Evolutionary conservation across 352 stramenopile genomes (phyloP), one percentile per base, ranked within the genome.

Genomic region (Phytophthora europaea): DNA sequence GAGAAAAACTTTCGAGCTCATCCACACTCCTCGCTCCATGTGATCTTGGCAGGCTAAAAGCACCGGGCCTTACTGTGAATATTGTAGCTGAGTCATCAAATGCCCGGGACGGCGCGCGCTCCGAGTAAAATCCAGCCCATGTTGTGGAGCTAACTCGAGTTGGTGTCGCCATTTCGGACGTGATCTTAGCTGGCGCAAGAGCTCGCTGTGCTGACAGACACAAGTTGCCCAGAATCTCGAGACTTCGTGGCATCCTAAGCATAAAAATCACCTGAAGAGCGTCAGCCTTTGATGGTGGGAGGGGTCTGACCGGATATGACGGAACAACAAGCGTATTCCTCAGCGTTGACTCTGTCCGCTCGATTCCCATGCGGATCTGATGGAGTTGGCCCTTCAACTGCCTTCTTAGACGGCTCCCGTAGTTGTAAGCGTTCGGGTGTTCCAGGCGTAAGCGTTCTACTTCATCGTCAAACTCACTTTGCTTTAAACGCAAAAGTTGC

Each of bases 211-310:
- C 80, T 8, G 33, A 52, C 0, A 81, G 15, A 33, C 74, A 88
- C n/a, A 92, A 63, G 15, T 76, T 75, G 0, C 64, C 80, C 15
- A 84, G 34, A 31, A 84, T 63, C 16, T 81, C 70, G 15, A 92
- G 28, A 33, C 84, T 63, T 12, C 64, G 61, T 0, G 84, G 81
- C 47, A 86, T 73, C 0, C 67, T 58, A 5, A 89, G 43, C 45
- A 85, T 84, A 47, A 89, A 87, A 15, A 92, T 67, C 5, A 84
- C 55, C 36, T 80, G 63, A 9, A 84, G 50, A 0, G 75, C 79
- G 7, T 81, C 69, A 0, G 28, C 6, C 23, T 58, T 59, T 16
- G 71, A 23, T 9, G 40, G 55, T 8, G 82, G 81, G 7, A 92
- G 70, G 0, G 81, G 75, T 16, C 67, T 79, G 2, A 78, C 67